Percentiles rank a stretch among this genome's conserved stretches.
Conservation (phyloP, 805 yeast species). For the Cyberlindnera xishuangbannaensis region DNA sequence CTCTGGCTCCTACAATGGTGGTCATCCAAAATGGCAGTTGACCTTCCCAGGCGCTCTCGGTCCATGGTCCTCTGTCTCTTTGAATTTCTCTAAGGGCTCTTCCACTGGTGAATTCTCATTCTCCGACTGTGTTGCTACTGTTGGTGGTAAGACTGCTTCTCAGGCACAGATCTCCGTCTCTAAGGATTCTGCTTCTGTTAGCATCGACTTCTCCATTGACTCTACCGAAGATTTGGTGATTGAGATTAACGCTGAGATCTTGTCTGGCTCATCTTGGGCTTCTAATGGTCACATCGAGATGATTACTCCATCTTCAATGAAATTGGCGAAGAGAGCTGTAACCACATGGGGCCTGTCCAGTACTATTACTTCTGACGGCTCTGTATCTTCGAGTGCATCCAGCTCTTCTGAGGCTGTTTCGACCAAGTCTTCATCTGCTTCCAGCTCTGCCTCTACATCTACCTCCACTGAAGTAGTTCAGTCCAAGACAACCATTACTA, state of each 20-base stretch:
- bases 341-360: slow-evolving; percentile 4
- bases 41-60: slow-evolving; percentile 18
- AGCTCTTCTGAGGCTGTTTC: no score
- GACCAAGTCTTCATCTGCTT: slow-evolving; percentile 3
- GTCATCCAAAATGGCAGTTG: slow-evolving; percentile 1
- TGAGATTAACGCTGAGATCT: slow-evolving; percentile 7
- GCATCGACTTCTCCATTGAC: slow-evolving; percentile 5
- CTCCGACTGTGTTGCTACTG: slow-evolving; percentile 6
- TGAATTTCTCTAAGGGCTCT: slow-evolving; percentile 4
- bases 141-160: slow-evolving; percentile 7
- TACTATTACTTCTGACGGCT: no score
- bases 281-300: slow-evolving; percentile 4
- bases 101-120: slow-evolving; percentile 9
- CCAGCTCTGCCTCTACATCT: slow-evolving; percentile 4
- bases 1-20: slow-evolving; percentile 2
- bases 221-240: slow-evolving; percentile 1
- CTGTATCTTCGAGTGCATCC: no score
- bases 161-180: slow-evolving; percentile 2
- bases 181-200: slow-evolving; percentile 3
- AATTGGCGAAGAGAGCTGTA: slow-evolving; percentile 8
- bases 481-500: slow-evolving; percentile 4
- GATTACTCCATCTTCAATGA: slow-evolving; percentile 3
- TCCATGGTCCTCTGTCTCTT: slow-evolving; percentile 16
- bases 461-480: slow-evolving; percentile 2
- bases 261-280: slow-evolving; percentile 8